Evolutionary conservation across 352 stramenopile species (phyloP), one percentile per base, ranked within the genome.

Genomic region (Pythium rishiriense): DNA sequence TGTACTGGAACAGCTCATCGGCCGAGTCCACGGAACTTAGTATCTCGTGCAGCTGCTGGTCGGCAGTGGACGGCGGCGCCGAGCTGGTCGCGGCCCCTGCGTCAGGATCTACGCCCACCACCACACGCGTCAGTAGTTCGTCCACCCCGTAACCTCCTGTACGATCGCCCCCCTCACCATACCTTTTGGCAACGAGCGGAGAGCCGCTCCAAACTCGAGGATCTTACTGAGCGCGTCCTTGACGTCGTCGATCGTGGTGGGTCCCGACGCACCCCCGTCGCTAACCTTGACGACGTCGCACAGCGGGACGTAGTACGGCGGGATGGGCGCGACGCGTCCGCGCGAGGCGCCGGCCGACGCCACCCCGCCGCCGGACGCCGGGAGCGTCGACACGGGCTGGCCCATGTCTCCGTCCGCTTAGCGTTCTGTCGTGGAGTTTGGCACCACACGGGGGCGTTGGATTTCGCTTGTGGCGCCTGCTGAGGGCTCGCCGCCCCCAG

Each of bases 1-100:
- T 88, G 66, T 93, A 85, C 41, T 87, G 79, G 62, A 96, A 96
- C 28, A 96, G 54, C 48, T 91, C 87, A 21, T 90, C 77, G 45
- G 87, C 69, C 21, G 85, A 88, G 62, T 96, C 87, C 21, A 91
- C 85, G 1, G 83, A 76, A 62, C 76, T 91, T 55, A 88, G 69
- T 33, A 94, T 69, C n/a, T 86, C 82, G 29, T 92, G 78, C 25
- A 94, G 65, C 43, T 92, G 75, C 50, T 91, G 81, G 37, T 91
- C 75, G 0, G 66, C 33, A 39, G 52, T 90, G 41, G 58, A 68
- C 4, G 58, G 39, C 19, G 66, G 46, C 31, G 39, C 33, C 10
- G 35, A 28, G 35, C n/a, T 28, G 7, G 3, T 49, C 43, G 54
- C 47, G 17, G 19, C 43, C 1, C 0, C 1, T 4, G 7, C 19